Evolutionary conservation across 345 rosid species (phyloP).

Genomic region (Draba incana): DNA sequence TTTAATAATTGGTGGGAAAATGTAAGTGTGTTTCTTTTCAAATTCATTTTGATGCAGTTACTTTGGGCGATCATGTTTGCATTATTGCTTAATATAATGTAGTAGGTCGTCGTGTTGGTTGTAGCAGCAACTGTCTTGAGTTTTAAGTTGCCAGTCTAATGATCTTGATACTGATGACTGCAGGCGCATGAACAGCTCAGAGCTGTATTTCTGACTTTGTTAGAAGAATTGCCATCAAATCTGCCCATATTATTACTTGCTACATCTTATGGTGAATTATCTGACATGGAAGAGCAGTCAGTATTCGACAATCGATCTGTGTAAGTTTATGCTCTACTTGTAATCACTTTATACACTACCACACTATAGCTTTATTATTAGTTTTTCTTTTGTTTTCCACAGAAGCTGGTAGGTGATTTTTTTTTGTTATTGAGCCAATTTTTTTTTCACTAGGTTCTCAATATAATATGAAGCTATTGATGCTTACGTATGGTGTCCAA

Average conservation of each 20-base stretch:
- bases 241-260: constrained; percentile 86
- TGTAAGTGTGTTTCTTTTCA: constrained; percentile 60
- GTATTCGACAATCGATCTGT: constrained; percentile 71
- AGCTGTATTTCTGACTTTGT: constrained; percentile 84
- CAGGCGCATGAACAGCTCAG: constrained; percentile 97
- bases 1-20: constrained; percentile 99
- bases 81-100: constrained; percentile 1
- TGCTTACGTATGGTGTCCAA: constrained; percentile 16
- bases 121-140: constrained; percentile 7
- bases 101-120: constrained; percentile 16
- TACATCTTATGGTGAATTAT: constrained; percentile 56
- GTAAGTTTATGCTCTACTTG: constrained; percentile 55
- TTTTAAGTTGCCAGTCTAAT: constrained; percentile 27
- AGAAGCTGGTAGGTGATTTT: constrained; percentile 10
- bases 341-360: not conserved
- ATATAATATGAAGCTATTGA: constrained; percentile 19
- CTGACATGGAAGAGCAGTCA: constrained; percentile 60
- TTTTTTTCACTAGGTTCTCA: constrained; percentile 10
- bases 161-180: constrained; percentile 43
- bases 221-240: constrained; percentile 94
- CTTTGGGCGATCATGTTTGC: constrained; percentile 9
- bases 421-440: not conserved
- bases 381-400: constrained; percentile 11
- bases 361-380: not conserved
- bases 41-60: too few species aligned